These are phyloP conservation scores for Ascochyta koolunga DNA, from an alignment of 2,329 filamentous ascomycete genomes.

Conservation along the genomic window DNA sequence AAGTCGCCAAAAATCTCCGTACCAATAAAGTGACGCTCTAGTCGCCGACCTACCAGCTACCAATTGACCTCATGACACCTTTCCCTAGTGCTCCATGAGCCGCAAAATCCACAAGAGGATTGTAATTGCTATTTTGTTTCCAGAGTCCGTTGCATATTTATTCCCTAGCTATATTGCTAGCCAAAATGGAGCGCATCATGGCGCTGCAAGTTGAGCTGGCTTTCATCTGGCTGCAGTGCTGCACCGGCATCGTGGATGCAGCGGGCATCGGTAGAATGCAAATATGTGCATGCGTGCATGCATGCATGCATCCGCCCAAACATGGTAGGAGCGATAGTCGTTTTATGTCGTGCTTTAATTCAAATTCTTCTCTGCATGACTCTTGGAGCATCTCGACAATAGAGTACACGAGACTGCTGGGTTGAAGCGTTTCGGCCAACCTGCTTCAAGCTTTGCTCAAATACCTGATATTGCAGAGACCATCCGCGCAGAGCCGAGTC, in stretches of 20 bases:
- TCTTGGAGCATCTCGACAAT: not conserved
- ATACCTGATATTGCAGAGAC: not conserved
- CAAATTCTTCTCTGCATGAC: slow-evolving; percentile 9
- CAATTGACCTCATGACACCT: slow-evolving; percentile 19
- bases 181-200: slow-evolving; percentile 5
- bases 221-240: slow-evolving; percentile 1
- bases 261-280: slow-evolving; percentile 15
- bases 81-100: slow-evolving; percentile 3
- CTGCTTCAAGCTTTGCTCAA: not conserved
- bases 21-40: slow-evolving; percentile 36
- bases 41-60: slow-evolving; percentile 31
- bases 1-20: slow-evolving; percentile 17
- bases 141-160: not conserved
- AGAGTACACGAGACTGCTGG: not conserved
- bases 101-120: slow-evolving; percentile 2
- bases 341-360: slow-evolving; percentile 1
- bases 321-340: slow-evolving; percentile 9
- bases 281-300: slow-evolving; percentile 1
- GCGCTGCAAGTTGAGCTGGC: slow-evolving; percentile 6
- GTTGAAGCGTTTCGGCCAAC: not conserved
- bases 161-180: slow-evolving; percentile 1
- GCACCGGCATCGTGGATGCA: slow-evolving; percentile 6
- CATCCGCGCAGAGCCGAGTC: too few relatives aligned
- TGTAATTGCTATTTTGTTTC: not conserved
- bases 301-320: slow-evolving; percentile 3